phyloP scores from a whole-genome alignment of 106 monocot genomes.

The Allium sativum region DNA sequence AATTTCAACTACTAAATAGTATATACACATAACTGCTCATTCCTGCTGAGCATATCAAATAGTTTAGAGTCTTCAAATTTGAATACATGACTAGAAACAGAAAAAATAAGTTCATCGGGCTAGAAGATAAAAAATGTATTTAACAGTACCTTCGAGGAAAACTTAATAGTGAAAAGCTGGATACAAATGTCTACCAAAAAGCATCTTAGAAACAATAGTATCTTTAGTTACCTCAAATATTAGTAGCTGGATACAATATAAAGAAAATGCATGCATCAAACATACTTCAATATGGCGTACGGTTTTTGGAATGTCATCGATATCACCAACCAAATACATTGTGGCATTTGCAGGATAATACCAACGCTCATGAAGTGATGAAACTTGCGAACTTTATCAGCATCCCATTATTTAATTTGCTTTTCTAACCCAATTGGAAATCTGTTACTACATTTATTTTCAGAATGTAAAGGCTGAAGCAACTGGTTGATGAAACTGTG shows the following conservation, averaged over 20 bases:
- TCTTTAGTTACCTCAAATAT: not conserved
- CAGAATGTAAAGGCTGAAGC: constrained; percentile 89
- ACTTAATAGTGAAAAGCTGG: too few species aligned
- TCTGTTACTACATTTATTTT: constrained; percentile 90
- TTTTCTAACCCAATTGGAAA: constrained; percentile 98
- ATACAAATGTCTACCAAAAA: constrained; percentile 37
- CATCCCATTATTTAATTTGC: constrained; percentile 93
- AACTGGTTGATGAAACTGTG: constrained; percentile 32
- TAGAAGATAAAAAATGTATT: too few species aligned
- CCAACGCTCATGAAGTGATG: constrained; percentile 99
- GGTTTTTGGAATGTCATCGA: constrained; percentile 52
- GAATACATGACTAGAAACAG: too few species aligned
- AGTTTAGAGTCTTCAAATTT: too few species aligned
- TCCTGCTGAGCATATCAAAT: too few species aligned
- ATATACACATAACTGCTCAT: too few species aligned
- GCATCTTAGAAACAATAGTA: constrained; percentile 31
- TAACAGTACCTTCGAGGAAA: too few species aligned
- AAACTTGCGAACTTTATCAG: constrained; percentile 81
- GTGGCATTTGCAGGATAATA: constrained; percentile 99
- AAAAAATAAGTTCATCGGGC: too few species aligned
- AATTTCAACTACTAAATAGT: too few species aligned
- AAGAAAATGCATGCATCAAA: not conserved
- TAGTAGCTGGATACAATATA: not conserved
- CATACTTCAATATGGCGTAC: constrained; percentile 68
- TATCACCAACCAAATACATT: constrained; percentile 89